Percentiles rank a stretch among this genome's conserved stretches.
phyloP scores from a whole-genome alignment of 768 basidiomycete genomes.

The Amanita subjunquillea region DNA sequence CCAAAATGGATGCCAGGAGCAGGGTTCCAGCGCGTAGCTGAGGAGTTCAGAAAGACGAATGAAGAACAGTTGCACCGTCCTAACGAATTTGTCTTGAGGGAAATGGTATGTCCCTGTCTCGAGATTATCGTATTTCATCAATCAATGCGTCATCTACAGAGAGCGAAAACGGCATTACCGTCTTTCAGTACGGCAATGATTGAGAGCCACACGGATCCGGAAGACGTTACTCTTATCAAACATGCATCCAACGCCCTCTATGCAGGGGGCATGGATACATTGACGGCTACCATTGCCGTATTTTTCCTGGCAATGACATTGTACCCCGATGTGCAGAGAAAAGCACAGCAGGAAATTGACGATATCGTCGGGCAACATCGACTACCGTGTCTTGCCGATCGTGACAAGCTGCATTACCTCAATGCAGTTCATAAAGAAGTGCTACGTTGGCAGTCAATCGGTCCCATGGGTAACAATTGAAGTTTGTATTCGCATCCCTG shows the following conservation, averaged over 20 bases:
- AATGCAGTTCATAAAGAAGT: conserved; percentile 28
- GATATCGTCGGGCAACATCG: conserved; percentile 18
- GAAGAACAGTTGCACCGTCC: not conserved
- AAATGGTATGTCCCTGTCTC: conserved; percentile 12
- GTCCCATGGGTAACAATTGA: conserved; percentile 15
- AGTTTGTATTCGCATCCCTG: too few relatives aligned
- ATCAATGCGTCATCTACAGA: not conserved
- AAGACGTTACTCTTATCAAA: conserved; percentile 17
- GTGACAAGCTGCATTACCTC: conserved; percentile 22
- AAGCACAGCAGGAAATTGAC: conserved; percentile 30
- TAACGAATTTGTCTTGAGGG: not conserved
- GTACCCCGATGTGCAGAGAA: conserved; percentile 25
- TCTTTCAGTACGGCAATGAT: conserved; percentile 16
- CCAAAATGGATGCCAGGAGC: conserved; percentile 35
- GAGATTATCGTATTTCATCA: conserved; percentile 10
- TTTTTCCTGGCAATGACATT: conserved; percentile 27
- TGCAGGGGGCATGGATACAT: conserved; percentile 28
- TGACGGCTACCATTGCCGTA: conserved; percentile 20
- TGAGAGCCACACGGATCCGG: conserved; percentile 8
- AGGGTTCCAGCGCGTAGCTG: conserved; percentile 24
- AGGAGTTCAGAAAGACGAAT: conserved; percentile 10
- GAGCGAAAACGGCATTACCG: conserved; percentile 9
- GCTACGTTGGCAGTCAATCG: conserved; percentile 23
- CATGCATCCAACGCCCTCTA: conserved; percentile 19
- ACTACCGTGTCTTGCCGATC: conserved; percentile 24